Evolutionary conservation across 2,329 filamentous ascomycete species (phyloP), one percentile per base, ranked within the genome.

Genomic region (Venturia pyrina): DNA sequence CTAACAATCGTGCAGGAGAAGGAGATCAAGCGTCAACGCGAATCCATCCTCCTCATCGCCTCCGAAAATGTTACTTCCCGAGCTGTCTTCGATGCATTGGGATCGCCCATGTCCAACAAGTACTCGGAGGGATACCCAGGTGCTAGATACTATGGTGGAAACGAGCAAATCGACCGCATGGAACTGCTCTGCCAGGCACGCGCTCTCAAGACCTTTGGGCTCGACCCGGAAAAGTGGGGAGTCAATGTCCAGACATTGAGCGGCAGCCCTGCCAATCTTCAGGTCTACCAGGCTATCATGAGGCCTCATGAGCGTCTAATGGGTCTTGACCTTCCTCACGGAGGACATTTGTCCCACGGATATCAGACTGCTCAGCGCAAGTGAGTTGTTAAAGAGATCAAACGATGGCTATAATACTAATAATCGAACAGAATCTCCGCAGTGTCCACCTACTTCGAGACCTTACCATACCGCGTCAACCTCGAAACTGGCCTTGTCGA

Each of bases 41-140:
- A 99, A 85, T 98, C 93, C 73, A 96, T 99, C 80, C 91, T 98
- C 63, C 67, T 73, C 53, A 72, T 72, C 65, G 68, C 68, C 73
- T 78, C 80, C 57, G 74, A 78, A 69, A 76, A 78, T 72, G 75
- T 76, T 69, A 75, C 72, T 44, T 75, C 73, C 66, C 72, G 73
- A 70, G 73, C 73, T 70, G 72, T 76, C 69, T 75, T 74, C 68
- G 75, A 77, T 73, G 73, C 78, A 67, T 70, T 76, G 89, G 90
- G 76, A 65, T 77, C 76, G 65, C 75, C 75, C 70, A 78, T 78
- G 76, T 78, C 90, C 80, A 96, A 98, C 79, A 98, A 99, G 78
- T 99, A 99, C 80, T 98, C 95, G 0, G 95, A 99, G 78, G 95
- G 95, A 63, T 99, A 99, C 73, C 95, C 93, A 41, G 95, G 95